Evolutionary conservation across 352 stramenopile genomes (phyloP), one percentile per base, ranked within the genome.

Genomic region (Albugo candida): DNA sequence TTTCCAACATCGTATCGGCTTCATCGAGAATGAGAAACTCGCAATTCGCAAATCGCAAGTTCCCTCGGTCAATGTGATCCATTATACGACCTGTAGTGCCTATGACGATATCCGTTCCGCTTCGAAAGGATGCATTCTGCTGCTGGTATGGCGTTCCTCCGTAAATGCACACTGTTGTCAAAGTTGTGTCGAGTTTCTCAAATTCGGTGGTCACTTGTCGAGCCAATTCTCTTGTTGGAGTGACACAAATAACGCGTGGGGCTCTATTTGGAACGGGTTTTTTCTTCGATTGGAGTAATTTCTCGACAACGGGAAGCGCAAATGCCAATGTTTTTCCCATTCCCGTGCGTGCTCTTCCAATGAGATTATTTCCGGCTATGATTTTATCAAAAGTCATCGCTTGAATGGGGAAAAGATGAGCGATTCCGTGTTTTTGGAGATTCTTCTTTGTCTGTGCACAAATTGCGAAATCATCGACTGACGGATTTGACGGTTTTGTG

Each of bases 321-420:
- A 99, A 99, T 34, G 95, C 95, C 11, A 99, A 69, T 16, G 95
- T 99, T 76, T 99, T 99, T 47, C 95, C 95, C 56, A 96, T 98
- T 52, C 95, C 95, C 2, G 94, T 99, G 20, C 91, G 84, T 10
- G 88, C 93, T 45, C 93, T 82, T 13, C 94, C 95, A 63, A 99
- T 97, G 16, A 99, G 67, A 68, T 99, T 94, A 40, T 95, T 86
- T 18, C 94, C 91, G 44, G 83, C 78, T 27, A 96, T 58, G 48
- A 98, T 94, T 59, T 95, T 93, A 59, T 94, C 73, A 47, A 97
- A 98, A 11, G 92, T 95, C 70, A 94, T 88, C 27, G 78, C 72
- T 54, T 96, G 86, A 49, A 96, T 94, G 10, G 85, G 84, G 58
- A 96, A 96, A 0, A 96, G 70, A 46, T 67, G 70, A 41, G 64